Evolutionary conservation across 768 basidiomycete genomes (phyloP).

Genomic region (Tylopilus plumbeoviolaceoides): DNA sequence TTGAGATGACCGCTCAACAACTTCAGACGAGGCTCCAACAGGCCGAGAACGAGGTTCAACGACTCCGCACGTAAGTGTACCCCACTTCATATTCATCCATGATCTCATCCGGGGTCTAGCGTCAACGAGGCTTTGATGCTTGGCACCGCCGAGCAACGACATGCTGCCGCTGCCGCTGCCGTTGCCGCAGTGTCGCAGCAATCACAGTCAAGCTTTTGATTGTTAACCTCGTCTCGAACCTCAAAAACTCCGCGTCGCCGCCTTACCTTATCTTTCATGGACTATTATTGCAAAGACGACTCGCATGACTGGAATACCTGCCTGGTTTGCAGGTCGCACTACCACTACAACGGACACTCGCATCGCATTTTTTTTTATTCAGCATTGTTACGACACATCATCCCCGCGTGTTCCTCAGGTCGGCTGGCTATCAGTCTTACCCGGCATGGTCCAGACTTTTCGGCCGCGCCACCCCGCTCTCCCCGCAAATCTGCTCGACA

Average conservation of each 20-base stretch:
- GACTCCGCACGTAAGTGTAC: constrained; percentile 56
- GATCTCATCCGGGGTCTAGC: constrained; percentile 27
- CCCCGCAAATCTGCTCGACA: constrained; percentile 22
- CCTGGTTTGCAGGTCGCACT: constrained; percentile 57
- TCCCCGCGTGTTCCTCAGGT: constrained; percentile 20
- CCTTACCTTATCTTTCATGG: constrained; percentile 36
- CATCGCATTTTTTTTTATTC: constrained; percentile 36
- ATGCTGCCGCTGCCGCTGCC: constrained; percentile 54
- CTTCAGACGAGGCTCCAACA: constrained; percentile 72
- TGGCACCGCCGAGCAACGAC: constrained; percentile 71
- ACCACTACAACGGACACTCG: constrained; percentile 41
- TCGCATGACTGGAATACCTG: constrained; percentile 47
- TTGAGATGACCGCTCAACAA: constrained; percentile 75
- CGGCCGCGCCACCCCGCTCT: constrained; percentile 54
- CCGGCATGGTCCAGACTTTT: constrained; percentile 30
- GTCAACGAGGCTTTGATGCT: constrained; percentile 91
- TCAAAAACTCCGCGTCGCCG: constrained; percentile 28
- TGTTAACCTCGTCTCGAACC: constrained; percentile 25
- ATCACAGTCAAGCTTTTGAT: constrained; percentile 43
- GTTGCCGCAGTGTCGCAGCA: constrained; percentile 48
- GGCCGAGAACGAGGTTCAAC: constrained; percentile 76
- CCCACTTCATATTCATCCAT: background rate
- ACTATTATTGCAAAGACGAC: constrained; percentile 36
- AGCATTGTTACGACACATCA: constrained; percentile 36
- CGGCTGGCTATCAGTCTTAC: constrained; percentile 15